These are phyloP conservation scores for Citrullus colocynthis DNA, from an alignment of 306 rosid genomes.

Conservation along the genomic window DNA sequence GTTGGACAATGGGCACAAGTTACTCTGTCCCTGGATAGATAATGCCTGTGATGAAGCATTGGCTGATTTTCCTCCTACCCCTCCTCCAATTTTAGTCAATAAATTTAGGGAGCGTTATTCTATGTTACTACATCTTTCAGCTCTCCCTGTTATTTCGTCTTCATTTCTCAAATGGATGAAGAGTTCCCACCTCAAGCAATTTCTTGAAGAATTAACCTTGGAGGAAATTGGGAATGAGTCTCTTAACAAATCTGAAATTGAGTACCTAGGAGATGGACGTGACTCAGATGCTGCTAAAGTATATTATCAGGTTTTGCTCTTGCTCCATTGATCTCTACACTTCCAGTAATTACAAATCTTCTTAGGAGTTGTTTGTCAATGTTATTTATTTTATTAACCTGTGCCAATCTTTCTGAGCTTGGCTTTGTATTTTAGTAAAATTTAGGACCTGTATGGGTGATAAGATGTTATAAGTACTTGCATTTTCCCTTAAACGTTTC, in stretches of 20 bases:
- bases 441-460: background rate
- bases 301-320: slow-evolving; percentile 54
- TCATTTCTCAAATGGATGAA: slow-evolving; percentile 42
- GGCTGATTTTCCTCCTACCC: slow-evolving; percentile 60
- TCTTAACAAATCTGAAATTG: slow-evolving; percentile 27
- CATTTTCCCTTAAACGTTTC: background rate
- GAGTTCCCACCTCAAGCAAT: slow-evolving; percentile 46
- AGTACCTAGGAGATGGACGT: slow-evolving; percentile 29
- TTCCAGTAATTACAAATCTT: background rate
- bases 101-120: slow-evolving; percentile 54
- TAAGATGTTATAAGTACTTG: background rate
- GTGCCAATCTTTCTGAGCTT: background rate
- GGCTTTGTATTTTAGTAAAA: background rate
- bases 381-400: background rate
- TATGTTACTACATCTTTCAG: slow-evolving; percentile 41
- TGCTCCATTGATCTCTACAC: slow-evolving; percentile 1
- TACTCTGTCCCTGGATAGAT: slow-evolving; percentile 90
- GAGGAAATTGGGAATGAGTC: slow-evolving; percentile 36
- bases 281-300: slow-evolving; percentile 30
- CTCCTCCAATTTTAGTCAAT: slow-evolving; percentile 49
- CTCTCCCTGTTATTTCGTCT: slow-evolving; percentile 63
- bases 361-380: background rate
- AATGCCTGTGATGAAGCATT: slow-evolving; percentile 73
- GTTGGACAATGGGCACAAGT: slow-evolving; percentile 81
- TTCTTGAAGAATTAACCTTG: slow-evolving; percentile 40